A percentile compares a stretch with the other conserved stretches of the same genome.
Conservation (phyloP, 1,284 basidiomycete genomes). For the Rhodotorula sp. region DNA sequence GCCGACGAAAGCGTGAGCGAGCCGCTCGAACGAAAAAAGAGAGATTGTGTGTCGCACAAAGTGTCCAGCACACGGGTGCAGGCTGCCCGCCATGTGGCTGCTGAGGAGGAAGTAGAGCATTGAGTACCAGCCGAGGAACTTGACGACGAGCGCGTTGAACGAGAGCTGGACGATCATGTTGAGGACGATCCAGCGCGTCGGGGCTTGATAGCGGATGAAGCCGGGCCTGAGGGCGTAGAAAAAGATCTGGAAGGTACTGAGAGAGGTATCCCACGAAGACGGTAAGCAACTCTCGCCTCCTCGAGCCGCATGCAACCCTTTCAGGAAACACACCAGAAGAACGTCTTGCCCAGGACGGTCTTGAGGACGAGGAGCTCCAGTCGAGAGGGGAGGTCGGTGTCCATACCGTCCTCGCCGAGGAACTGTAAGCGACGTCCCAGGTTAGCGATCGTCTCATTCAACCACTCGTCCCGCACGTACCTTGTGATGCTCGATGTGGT, state of each 20-base stretch:
- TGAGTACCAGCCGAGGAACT: slow-evolving; percentile 61
- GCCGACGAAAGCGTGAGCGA: neutral
- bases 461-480: slow-evolving; percentile 2
- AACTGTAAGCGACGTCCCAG: slow-evolving; percentile 56
- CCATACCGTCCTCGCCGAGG: slow-evolving; percentile 91
- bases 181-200: slow-evolving; percentile 78
- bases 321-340: slow-evolving; percentile 73
- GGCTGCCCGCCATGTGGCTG: slow-evolving; percentile 89
- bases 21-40: neutral
- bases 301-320: too few relatives aligned
- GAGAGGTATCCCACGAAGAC: neutral
- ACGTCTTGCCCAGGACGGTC: slow-evolving; percentile 95
- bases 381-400: slow-evolving; percentile 87
- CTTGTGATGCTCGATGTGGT: slow-evolving; percentile 43
- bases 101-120: slow-evolving; percentile 80
- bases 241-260: slow-evolving; percentile 94
- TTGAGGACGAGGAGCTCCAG: slow-evolving; percentile 82
- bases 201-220: slow-evolving; percentile 80
- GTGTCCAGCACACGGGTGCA: slow-evolving; percentile 94
- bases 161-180: slow-evolving; percentile 70
- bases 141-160: slow-evolving; percentile 70
- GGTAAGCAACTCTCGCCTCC: too few relatives aligned
- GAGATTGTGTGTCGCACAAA: slow-evolving; percentile 60
- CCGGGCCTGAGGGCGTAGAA: slow-evolving; percentile 96
- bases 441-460: slow-evolving; percentile 54